phyloP scores from a whole-genome alignment of 371 early-diverging fungal species.

The Dichotomocladium elegans region DNA sequence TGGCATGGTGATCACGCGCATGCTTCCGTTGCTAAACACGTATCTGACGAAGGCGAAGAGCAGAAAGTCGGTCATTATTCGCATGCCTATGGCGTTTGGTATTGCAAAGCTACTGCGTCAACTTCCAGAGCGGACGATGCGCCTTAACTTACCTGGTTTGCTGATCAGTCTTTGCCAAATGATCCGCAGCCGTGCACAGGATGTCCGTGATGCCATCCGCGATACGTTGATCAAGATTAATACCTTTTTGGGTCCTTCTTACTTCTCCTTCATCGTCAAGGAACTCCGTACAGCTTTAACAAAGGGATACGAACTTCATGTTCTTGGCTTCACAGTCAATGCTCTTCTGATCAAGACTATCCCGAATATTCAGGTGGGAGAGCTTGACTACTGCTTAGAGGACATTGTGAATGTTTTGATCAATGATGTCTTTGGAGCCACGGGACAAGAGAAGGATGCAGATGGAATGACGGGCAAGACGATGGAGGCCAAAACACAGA shows the following conservation, averaged over 20 bases:
- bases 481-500: conserved; percentile 81
- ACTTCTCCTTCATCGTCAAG: conserved; percentile 82
- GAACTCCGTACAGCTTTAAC: conserved; percentile 77
- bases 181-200: conserved; percentile 78
- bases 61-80: conserved; percentile 69
- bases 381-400: conserved; percentile 76
- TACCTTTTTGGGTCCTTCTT: conserved; percentile 76
- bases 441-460: conserved; percentile 86
- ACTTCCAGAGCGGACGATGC: conserved; percentile 73
- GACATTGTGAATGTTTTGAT: conserved; percentile 69
- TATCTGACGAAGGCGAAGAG: conserved; percentile 63
- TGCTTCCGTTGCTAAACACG: conserved; percentile 79
- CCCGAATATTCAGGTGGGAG: conserved; percentile 60
- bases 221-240: conserved; percentile 85
- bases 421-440: conserved; percentile 88
- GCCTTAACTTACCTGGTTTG: conserved; percentile 79
- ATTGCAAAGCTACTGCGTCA: conserved; percentile 77
- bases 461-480: conserved; percentile 86
- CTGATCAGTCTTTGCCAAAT: conserved; percentile 83
- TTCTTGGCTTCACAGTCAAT: conserved; percentile 89
- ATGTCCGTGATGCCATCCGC: conserved; percentile 82
- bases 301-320: conserved; percentile 89
- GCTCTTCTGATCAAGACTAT: conserved; percentile 67
- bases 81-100: conserved; percentile 88
- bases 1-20: conserved; percentile 57